These are phyloP conservation scores for Nemania bipapillata DNA, from an alignment of 2,329 filamentous ascomycete genomes.

Conservation along the genomic window DNA sequence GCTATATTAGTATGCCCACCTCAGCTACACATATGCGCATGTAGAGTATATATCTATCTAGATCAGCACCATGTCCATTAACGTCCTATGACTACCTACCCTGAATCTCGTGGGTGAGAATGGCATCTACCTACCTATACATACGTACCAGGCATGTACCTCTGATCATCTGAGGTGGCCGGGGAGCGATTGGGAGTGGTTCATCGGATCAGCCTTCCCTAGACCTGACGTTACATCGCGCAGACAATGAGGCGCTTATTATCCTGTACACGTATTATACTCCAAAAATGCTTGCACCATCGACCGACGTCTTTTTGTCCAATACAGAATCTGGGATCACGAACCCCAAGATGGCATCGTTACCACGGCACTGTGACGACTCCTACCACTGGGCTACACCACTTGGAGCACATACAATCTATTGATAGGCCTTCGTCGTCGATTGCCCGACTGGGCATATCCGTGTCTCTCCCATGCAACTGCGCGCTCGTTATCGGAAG, in stretches of 20 bases:
- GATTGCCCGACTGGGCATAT: background rate
- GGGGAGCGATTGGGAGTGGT: too few species aligned
- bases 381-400: background rate
- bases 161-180: conserved; percentile 1
- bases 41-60: too few species aligned
- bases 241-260: conserved; percentile 22
- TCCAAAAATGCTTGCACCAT: conserved; percentile 3
- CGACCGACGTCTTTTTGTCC: conserved; percentile 8
- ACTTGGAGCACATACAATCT: conserved; percentile 13
- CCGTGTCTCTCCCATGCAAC: too few species aligned
- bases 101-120: too few species aligned
- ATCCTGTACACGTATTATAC: background rate
- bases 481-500: background rate
- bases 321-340: conserved; percentile 4
- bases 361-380: background rate
- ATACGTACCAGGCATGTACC: background rate
- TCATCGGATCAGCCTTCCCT: conserved; percentile 28
- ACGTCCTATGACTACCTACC: too few species aligned
- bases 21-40: too few species aligned
- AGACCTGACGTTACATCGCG: conserved; percentile 29
- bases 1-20: too few species aligned
- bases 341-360: background rate
- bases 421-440: conserved; percentile 10
- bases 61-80: too few species aligned
- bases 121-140: background rate